phyloP scores from a whole-genome alignment of 345 rosid species.

The Psidium guajava region DNA sequence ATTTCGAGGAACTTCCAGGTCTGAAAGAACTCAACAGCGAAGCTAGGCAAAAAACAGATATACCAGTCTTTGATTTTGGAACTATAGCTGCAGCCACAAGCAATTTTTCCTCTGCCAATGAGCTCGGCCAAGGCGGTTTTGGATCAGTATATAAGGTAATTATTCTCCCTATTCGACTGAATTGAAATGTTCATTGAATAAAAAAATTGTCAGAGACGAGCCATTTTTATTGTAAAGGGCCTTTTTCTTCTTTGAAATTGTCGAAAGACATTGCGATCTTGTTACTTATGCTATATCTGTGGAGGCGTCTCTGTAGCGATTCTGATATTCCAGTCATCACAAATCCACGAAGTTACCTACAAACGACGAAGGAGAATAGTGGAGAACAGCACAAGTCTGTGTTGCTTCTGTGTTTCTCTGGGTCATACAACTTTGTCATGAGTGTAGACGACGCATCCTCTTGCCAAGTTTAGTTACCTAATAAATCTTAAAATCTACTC shows the following conservation, averaged over 20 bases:
- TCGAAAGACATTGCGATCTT: background rate
- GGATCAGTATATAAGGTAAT: slow-evolving; percentile 16
- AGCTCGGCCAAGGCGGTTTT: slow-evolving; percentile 18
- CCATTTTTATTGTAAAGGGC: background rate
- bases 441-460: background rate
- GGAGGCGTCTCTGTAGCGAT: background rate
- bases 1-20: background rate
- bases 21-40: background rate
- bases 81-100: slow-evolving; percentile 8
- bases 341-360: background rate
- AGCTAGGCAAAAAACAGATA: background rate
- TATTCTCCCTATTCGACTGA: background rate
- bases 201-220: background rate
- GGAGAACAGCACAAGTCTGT: background rate
- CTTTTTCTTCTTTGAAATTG: background rate
- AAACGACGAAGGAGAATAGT: background rate
- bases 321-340: background rate
- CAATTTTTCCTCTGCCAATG: slow-evolving; percentile 6
- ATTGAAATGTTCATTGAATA: background rate
- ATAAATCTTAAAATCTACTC: background rate
- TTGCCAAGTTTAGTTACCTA: background rate
- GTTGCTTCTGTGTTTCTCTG: background rate
- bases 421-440: background rate
- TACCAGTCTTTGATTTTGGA: background rate
- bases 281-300: background rate